Evolutionary conservation across 2,329 filamentous ascomycete species (phyloP).

Genomic region (Parafenestella ontariensis): DNA sequence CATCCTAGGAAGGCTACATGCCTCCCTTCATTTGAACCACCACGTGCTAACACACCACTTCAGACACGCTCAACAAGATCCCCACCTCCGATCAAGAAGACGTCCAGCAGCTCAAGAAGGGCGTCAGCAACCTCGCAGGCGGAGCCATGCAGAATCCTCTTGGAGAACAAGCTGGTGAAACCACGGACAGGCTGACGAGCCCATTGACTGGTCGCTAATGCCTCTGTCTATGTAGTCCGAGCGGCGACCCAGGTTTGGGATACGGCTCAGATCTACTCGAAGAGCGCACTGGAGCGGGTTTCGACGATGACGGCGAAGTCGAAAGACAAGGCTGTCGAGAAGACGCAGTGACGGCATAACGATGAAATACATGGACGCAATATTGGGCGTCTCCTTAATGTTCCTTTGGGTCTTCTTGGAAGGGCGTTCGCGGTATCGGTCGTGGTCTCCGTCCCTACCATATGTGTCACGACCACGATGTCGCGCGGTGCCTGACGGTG

Average conservation of each 20-base stretch:
- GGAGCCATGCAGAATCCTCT: slow-evolving; percentile 46
- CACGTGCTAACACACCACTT: slow-evolving; percentile 14
- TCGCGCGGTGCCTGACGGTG: neutral
- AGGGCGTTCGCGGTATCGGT: neutral
- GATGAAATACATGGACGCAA: neutral
- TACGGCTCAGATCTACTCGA: slow-evolving; percentile 25
- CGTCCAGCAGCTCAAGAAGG: slow-evolving; percentile 47
- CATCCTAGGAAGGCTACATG: neutral
- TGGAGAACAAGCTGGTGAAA: slow-evolving; percentile 47
- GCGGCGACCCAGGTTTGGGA: slow-evolving; percentile 33
- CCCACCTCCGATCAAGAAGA: slow-evolving; percentile 49
- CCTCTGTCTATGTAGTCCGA: slow-evolving; percentile 26
- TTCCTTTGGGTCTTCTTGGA: neutral
- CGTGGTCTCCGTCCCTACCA: neutral
- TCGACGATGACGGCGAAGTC: slow-evolving; percentile 23
- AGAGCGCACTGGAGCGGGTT: slow-evolving; percentile 24
- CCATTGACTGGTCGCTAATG: slow-evolving; percentile 49
- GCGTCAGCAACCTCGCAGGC: slow-evolving; percentile 44
- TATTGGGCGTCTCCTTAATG: neutral
- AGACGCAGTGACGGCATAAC: slow-evolving; percentile 13
- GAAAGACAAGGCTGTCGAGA: slow-evolving; percentile 12
- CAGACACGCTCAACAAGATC: slow-evolving; percentile 50
- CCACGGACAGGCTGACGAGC: slow-evolving; percentile 43
- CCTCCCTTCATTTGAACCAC: neutral
- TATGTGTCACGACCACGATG: neutral